A percentile compares a stretch with the other conserved stretches of the same genome.
phyloP scores from a whole-genome alignment of 202 grass and related monocot genomes.

The Panicum virgatum region DNA sequence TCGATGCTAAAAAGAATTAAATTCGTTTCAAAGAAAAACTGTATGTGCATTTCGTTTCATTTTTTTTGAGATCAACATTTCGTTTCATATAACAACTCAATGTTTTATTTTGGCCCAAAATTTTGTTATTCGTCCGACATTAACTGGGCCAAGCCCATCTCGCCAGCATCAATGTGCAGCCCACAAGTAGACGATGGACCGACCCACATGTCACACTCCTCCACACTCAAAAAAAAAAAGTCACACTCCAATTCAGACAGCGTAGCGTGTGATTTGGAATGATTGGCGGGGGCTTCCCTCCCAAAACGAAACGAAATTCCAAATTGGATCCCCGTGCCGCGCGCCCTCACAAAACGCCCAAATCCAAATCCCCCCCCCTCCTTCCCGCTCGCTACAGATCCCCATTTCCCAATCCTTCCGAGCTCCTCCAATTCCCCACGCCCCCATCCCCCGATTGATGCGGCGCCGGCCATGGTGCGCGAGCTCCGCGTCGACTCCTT shows the following conservation, averaged over 20 bases:
- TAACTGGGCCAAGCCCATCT: neutral
- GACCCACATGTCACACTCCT: neutral
- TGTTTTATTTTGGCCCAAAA: no score
- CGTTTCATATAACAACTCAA: no score
- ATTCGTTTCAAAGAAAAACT: no score
- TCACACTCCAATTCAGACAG: no score
- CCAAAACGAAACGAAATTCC: slow-evolving; percentile 28
- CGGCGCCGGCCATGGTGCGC: slow-evolving; percentile 54
- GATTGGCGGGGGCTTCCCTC: slow-evolving; percentile 26
- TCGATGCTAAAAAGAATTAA: no score
- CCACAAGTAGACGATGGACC: neutral
- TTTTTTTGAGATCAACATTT: no score
- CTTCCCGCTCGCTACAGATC: neutral
- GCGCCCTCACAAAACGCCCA: neutral
- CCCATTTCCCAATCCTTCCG: neutral
- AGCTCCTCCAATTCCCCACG: neutral
- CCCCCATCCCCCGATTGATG: slow-evolving; percentile 14
- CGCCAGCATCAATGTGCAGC: neutral
- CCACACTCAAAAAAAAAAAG: no score
- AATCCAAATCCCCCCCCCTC: neutral
- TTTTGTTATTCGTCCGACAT: no score
- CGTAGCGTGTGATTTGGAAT: no score
- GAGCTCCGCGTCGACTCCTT: slow-evolving; percentile 27
- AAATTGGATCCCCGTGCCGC: slow-evolving; percentile 19
- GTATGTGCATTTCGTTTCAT: no score